phyloP scores from a whole-genome alignment of 1,284 basidiomycete species.

The Chalciporus sp. region DNA sequence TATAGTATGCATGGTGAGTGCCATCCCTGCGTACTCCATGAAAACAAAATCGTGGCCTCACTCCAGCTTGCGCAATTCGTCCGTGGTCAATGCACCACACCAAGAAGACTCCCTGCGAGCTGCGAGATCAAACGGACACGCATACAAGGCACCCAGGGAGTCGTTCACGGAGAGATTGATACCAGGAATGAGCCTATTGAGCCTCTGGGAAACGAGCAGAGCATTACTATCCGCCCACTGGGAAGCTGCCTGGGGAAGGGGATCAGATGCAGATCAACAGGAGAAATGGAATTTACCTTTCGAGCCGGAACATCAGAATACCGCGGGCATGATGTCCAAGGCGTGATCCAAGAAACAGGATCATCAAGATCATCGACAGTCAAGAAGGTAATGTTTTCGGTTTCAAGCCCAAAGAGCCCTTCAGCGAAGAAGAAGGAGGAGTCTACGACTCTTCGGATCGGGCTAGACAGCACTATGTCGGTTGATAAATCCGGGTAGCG shows the following conservation, averaged over 20 bases:
- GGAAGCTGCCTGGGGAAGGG: constrained; percentile 29
- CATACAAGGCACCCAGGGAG: constrained; percentile 47
- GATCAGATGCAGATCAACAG: not conserved
- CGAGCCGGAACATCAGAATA: constrained; percentile 1
- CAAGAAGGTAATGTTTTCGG: constrained; percentile 31
- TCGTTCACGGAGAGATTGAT: constrained; percentile 36
- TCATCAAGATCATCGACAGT: constrained; percentile 41
- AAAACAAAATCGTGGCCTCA: constrained; percentile 16
- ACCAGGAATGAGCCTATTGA: constrained; percentile 39
- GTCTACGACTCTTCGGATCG: constrained; percentile 48
- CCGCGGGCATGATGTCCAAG: constrained; percentile 42
- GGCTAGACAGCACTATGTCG: constrained; percentile 41
- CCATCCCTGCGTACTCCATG: not conserved
- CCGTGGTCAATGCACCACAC: constrained; percentile 42
- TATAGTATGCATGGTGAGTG: constrained; percentile 1
- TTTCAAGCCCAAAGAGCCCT: constrained; percentile 43
- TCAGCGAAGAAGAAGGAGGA: constrained; percentile 48
- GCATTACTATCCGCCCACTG: constrained; percentile 44
- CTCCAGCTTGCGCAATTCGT: constrained; percentile 45
- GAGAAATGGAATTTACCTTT: constrained; percentile 6
- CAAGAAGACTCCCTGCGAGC: constrained; percentile 41
- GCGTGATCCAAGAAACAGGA: constrained; percentile 47
- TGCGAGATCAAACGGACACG: constrained; percentile 49
- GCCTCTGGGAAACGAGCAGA: constrained; percentile 39
- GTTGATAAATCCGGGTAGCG: constrained; percentile 31